These are phyloP conservation scores for Pythium utonaiense DNA, from an alignment of 352 stramenopile genomes.

Conservation along the genomic window DNA sequence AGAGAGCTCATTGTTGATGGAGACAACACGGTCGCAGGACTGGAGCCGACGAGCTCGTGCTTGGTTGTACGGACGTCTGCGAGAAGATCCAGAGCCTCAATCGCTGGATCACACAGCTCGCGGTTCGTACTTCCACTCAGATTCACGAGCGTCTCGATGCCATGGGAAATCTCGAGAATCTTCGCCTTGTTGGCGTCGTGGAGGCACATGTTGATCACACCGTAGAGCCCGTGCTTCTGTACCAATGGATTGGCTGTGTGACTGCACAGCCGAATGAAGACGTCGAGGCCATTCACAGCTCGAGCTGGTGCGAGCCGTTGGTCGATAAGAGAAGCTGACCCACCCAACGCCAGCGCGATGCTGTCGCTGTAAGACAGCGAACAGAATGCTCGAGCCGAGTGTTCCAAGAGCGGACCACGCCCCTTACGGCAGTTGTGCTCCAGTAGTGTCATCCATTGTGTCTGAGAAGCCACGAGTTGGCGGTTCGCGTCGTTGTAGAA, in stretches of 20 bases:
- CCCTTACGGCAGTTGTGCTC: conserved; percentile 40
- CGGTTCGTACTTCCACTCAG: conserved; percentile 58
- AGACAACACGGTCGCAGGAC: conserved; percentile 11
- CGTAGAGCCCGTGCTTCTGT: conserved; percentile 64
- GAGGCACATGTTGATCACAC: conserved; percentile 80
- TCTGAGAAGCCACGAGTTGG: conserved; percentile 47
- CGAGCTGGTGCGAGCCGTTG: neutral
- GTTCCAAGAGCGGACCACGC: conserved; percentile 42
- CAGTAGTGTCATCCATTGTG: conserved; percentile 57
- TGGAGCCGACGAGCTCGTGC: conserved; percentile 27
- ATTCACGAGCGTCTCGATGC: conserved; percentile 76
- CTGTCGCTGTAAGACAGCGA: conserved; percentile 80
- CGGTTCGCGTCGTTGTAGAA: conserved; percentile 92
- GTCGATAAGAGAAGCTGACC: conserved; percentile 7
- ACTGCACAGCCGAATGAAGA: conserved; percentile 51
- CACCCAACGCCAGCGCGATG: conserved; percentile 58
- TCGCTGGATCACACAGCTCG: conserved; percentile 62
- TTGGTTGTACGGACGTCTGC: conserved; percentile 59
- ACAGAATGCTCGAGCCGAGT: conserved; percentile 72
- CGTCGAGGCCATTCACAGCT: conserved; percentile 31
- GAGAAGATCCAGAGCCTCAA: conserved; percentile 73
- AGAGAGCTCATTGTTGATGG: conserved; percentile 25
- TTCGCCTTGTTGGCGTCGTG: conserved; percentile 80
- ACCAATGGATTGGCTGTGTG: conserved; percentile 29
- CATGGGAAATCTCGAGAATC: conserved; percentile 67